phyloP scores from a whole-genome alignment of 1,139 yeast species.

The Pichia kudriavzevii region DNA sequence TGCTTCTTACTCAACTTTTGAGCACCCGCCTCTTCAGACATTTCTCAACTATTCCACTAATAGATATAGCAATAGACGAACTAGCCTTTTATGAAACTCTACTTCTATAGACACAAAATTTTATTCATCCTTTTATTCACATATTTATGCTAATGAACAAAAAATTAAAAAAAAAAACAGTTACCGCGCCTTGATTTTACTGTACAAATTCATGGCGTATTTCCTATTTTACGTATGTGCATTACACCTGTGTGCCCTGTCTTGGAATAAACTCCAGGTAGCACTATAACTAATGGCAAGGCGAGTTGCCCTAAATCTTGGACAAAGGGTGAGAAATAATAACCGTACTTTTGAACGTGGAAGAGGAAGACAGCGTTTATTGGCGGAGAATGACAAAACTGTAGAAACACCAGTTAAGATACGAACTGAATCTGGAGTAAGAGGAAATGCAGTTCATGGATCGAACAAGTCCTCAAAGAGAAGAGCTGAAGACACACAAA shows the following conservation, averaged over 20 bases:
- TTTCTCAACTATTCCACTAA: too few relatives aligned
- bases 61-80: too few relatives aligned
- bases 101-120: too few relatives aligned
- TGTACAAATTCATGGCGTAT: too few relatives aligned
- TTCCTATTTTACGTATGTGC: too few relatives aligned
- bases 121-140: too few relatives aligned
- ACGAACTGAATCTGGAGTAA: neutral
- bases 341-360: neutral
- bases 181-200: conserved; percentile 6
- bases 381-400: too few relatives aligned
- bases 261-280: too few relatives aligned
- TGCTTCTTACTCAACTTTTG: conserved; percentile 70
- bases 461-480: neutral
- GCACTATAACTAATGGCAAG: conserved; percentile 18
- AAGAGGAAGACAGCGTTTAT: conserved; percentile 1
- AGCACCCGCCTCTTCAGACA: conserved; percentile 6
- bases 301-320: conserved; percentile 13
- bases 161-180: neutral
- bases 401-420: neutral
- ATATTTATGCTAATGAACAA: too few relatives aligned
- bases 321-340: neutral
- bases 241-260: too few relatives aligned
- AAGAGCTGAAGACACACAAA: neutral
- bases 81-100: too few relatives aligned
- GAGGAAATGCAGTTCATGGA: too few relatives aligned